Base-by-base conservation (phyloP, 345 rosid genomes). In the Clarkia xantiana region DNA sequence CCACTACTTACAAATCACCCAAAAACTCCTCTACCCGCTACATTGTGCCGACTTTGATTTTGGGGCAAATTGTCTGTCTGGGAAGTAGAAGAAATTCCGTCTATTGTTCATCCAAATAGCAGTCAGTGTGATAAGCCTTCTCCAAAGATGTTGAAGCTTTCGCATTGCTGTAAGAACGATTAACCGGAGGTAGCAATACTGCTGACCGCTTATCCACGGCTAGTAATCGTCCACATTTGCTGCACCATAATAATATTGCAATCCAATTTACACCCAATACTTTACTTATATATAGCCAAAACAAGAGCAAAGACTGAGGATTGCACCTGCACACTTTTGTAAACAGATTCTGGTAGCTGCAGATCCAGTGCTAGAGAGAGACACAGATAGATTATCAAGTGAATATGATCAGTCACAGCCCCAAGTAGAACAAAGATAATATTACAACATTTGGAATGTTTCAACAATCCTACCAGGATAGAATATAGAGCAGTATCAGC, bases 261-360 rank as follows among this genome's bases (percentile, higher is more conserved):
- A 29, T 23, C 8, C 36, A 29, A 29, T 29, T 29, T 29, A 29
- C 8, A 29, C 6, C 36, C 36, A 18, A 46, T 22, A 13, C 14
- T 40, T n/a, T n/a, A n/a, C n/a, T n/a, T n/a, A n/a, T n/a, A n/a
- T n/a, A n/a, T n/a, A n/a, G n/a, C n/a, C n/a, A n/a, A n/a, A n/a
- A n/a, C n/a, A n/a, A 29, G 8, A 29, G 36, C 9, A 29, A 10
- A 29, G 36, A 22, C 25, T 22, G 36, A 29, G 36, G 36, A 7
- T 29, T 29, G 36, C 9, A 83, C 96, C 81, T 73, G 94, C 93
- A 86, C 38, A 67, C 68, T 73, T 81, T 77, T 55, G 72, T 60
- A 59, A 81, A 81, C 14, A 91, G 48, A 49, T 81, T 76, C 57
- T 81, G 84, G 62, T 83, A 83, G 72, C 79, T 77, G 77, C 89